Evolutionary conservation across 345 rosid genomes (phyloP).

Genomic region (Corchorus capsularis): DNA sequence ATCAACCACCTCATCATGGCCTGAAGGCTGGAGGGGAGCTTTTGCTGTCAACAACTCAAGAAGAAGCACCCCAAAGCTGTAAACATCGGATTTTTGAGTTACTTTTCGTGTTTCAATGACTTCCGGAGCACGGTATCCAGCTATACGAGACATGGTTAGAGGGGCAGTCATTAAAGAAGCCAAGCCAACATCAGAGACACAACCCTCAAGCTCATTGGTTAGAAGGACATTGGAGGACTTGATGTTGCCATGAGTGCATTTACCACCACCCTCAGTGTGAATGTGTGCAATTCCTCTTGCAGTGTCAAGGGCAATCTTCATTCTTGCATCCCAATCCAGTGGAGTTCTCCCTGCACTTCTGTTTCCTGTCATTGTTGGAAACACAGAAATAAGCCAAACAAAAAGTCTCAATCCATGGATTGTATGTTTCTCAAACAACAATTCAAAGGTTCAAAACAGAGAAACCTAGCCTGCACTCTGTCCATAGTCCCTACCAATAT

Average conservation of each 20-base stretch:
- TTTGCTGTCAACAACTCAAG: conserved; percentile 82
- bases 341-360: conserved; percentile 38
- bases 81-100: conserved; percentile 72
- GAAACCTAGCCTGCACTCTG: background rate
- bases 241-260: conserved; percentile 70
- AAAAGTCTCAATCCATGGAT: background rate
- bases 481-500: background rate
- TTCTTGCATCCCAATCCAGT: conserved; percentile 70
- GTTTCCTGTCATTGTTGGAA: conserved; percentile 37
- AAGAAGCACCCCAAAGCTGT: conserved; percentile 82
- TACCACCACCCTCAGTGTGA: conserved; percentile 48
- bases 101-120: conserved; percentile 60
- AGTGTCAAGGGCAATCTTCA: conserved; percentile 61
- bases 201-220: conserved; percentile 56
- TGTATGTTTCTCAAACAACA: background rate
- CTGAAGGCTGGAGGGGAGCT: conserved; percentile 62
- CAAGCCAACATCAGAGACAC: conserved; percentile 65
- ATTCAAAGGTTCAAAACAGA: background rate
- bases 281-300: conserved; percentile 68
- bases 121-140: conserved; percentile 80
- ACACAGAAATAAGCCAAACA: conserved; percentile 4
- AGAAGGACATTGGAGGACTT: conserved; percentile 75
- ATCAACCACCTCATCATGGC: conserved; percentile 58
- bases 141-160: conserved; percentile 44
- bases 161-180: conserved; percentile 59